Evolutionary conservation across 108 stramenopile species (phyloP), one percentile per base, ranked within the genome.

Genomic region (Epithemia pelagica): DNA sequence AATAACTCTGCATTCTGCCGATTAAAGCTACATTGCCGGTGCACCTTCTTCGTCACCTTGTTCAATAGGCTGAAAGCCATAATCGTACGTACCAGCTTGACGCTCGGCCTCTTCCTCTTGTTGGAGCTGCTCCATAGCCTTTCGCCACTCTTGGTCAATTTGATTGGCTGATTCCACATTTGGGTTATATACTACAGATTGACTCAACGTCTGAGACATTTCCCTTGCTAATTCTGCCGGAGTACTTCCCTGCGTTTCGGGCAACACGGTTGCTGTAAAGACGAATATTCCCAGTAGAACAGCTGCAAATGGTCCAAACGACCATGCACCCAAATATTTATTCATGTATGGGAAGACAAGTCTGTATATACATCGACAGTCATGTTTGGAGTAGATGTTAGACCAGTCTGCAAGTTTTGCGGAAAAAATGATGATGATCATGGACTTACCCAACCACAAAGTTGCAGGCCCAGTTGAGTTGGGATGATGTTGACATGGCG

Each of bases 391-490:
- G 66, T 66, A n/a, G n/a, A n/a, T n/a, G n/a, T n/a, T n/a, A n/a
- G n/a, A n/a, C n/a, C n/a, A n/a, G n/a, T n/a, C n/a, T n/a, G n/a
- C n/a, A n/a, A n/a, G n/a, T n/a, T n/a, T n/a, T n/a, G n/a, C n/a
- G n/a, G n/a, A n/a, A n/a, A n/a, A n/a, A n/a, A n/a, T n/a, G n/a
- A n/a, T n/a, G n/a, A n/a, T n/a, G n/a, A n/a, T n/a, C n/a, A n/a
- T n/a, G n/a, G 10, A 46, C 37, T 46, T 46, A 46, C 37, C 87
- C 92, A 28, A 94, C 84, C 51, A 90, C 58, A 59, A 92, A 90
- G 76, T 92, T 94, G 71, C 79, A 58, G 1, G 58, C 67, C 98
- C 98, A 99, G 70, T 99, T 97, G 25, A 96, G 63, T 76, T 92
- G 88, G 52, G 70, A 78, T 52, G 79, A 88, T 18, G 82, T 60